Conservation (phyloP, 1,284 basidiomycete species). For the Cutaneotrichosporon sp. region DNA sequence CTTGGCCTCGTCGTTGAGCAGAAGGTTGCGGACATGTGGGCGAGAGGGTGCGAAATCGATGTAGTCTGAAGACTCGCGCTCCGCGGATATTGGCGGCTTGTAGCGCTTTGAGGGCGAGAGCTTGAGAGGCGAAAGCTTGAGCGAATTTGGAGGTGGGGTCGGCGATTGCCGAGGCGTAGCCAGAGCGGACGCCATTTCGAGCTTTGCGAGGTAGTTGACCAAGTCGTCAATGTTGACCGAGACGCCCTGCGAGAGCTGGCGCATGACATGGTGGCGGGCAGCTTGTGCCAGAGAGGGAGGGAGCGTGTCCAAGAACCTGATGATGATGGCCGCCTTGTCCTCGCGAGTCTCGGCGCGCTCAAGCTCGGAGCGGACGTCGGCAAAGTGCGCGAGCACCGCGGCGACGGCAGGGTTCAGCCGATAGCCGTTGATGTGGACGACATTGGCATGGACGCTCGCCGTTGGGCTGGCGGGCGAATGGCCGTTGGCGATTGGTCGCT, state of each 20-base stretch:
- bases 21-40: slow-evolving; percentile 18
- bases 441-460: background rate
- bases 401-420: background rate
- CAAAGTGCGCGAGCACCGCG: slow-evolving; percentile 6
- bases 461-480: background rate
- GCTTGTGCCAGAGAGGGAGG: slow-evolving; percentile 18
- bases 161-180: slow-evolving; percentile 1
- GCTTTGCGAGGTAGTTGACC: slow-evolving; percentile 17
- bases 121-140: background rate
- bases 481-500: background rate
- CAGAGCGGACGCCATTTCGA: slow-evolving; percentile 15
- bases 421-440: slow-evolving; percentile 2
- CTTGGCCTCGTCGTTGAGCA: slow-evolving; percentile 4
- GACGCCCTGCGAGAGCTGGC: slow-evolving; percentile 7
- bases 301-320: slow-evolving; percentile 13
- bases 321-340: slow-evolving; percentile 6
- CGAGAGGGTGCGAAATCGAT: slow-evolving; percentile 21
- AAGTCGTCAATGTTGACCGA: slow-evolving; percentile 21
- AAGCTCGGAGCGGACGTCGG: slow-evolving; percentile 11
- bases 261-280: slow-evolving; percentile 11
- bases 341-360: slow-evolving; percentile 7
- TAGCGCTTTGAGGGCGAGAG: slow-evolving; percentile 1
- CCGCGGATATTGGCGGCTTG: background rate
- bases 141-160: background rate
- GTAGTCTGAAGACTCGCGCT: slow-evolving; percentile 9